Conservation (phyloP, 108 stramenopile genomes). For the Cyclotella atomus region DNA sequence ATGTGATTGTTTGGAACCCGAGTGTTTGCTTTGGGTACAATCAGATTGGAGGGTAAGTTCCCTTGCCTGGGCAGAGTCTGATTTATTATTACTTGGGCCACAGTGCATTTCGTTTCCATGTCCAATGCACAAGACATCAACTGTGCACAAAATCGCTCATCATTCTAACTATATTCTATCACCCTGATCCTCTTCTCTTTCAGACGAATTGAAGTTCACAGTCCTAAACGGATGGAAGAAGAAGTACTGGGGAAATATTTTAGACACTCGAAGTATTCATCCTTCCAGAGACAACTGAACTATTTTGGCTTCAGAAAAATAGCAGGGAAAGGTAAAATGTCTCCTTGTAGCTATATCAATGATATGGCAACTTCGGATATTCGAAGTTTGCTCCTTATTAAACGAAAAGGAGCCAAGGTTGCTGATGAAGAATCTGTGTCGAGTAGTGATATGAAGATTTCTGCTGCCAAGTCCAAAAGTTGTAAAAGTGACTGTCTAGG, state of each 20-base stretch:
- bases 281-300: conserved; percentile 87
- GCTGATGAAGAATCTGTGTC: not conserved
- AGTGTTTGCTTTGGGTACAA: conserved; percentile 12
- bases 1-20: conserved; percentile 87
- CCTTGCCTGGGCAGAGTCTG: too few relatives aligned
- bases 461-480: not conserved
- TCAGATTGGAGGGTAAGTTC: conserved; percentile 8
- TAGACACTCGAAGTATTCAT: conserved; percentile 89
- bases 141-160: too few relatives aligned
- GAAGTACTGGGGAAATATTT: conserved; percentile 87
- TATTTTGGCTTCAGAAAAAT: conserved; percentile 93
- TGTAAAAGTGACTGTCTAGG: not conserved
- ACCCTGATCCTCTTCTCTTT: not conserved
- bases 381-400: conserved; percentile 83
- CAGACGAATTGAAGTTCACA: conserved; percentile 80
- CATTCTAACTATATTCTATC: too few relatives aligned
- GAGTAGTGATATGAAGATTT: not conserved
- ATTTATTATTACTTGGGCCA: too few relatives aligned
- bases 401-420: conserved; percentile 36
- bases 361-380: conserved; percentile 81
- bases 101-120: not conserved
- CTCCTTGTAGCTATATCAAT: conserved; percentile 91
- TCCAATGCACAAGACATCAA: too few relatives aligned
- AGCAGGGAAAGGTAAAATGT: conserved; percentile 93
- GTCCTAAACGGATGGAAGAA: conserved; percentile 74